These are phyloP conservation scores for Thelonectria olida DNA, from an alignment of 2,329 filamentous ascomycete species.

Conservation along the genomic window DNA sequence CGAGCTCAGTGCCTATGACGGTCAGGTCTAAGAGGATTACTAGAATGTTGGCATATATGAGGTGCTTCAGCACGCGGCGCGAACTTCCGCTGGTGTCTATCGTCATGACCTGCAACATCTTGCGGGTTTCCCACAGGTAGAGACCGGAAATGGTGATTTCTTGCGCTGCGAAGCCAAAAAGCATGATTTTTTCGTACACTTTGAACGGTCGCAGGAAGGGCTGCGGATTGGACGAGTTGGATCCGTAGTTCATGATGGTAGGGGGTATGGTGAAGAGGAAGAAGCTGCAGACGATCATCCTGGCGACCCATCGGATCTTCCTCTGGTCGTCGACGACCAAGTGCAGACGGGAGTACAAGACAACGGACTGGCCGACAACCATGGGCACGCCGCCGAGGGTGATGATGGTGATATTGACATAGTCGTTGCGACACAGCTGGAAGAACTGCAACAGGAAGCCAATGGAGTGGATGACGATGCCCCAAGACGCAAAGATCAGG, in stretches of 20 bases:
- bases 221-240: constrained; percentile 45
- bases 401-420: constrained; percentile 8
- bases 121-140: constrained; percentile 15
- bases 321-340: constrained; percentile 1
- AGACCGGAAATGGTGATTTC: constrained; percentile 17
- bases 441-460: constrained; percentile 14
- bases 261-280: constrained; percentile 10
- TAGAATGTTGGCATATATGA: constrained; percentile 14
- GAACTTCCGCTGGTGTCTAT: not conserved
- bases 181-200: constrained; percentile 12
- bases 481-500: constrained; percentile 14
- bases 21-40: constrained; percentile 12
- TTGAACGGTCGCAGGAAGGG: constrained; percentile 41
- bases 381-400: constrained; percentile 7
- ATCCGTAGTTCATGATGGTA: constrained; percentile 40
- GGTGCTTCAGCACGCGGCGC: constrained; percentile 8
- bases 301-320: constrained; percentile 9
- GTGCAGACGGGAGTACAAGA: constrained; percentile 18
- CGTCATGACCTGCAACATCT: constrained; percentile 6
- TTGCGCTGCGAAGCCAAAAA: constrained; percentile 8
- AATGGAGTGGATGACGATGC: constrained; percentile 5
- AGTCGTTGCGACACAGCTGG: constrained; percentile 8
- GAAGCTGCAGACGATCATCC: constrained; percentile 11
- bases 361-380: constrained; percentile 16
- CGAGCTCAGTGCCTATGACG: constrained; percentile 9